phyloP scores from a whole-genome alignment of 2,329 filamentous ascomycete species.

The Biscogniauxia mediterranea region DNA sequence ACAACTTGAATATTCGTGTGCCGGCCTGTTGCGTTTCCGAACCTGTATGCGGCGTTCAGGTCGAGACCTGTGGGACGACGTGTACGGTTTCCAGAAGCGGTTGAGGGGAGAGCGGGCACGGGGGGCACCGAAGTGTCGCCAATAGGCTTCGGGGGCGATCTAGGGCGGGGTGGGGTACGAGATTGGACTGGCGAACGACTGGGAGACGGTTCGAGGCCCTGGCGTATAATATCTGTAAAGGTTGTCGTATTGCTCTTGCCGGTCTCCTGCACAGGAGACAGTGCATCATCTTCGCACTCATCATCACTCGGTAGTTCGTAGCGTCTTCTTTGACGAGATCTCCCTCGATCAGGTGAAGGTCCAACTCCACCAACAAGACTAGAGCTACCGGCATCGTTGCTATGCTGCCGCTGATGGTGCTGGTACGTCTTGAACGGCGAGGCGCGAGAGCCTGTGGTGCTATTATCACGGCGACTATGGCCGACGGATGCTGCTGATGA shows the following conservation, averaged over 20 bases:
- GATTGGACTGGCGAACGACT: conserved; percentile 1
- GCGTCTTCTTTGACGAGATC: not conserved
- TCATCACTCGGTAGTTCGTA: not conserved
- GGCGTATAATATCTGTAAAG: conserved; percentile 9
- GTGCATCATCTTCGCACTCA: not conserved
- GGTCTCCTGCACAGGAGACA: not conserved
- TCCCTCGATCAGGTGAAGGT: not conserved
- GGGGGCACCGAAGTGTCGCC: not conserved
- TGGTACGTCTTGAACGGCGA: not conserved
- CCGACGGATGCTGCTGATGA: not conserved
- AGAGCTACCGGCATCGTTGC: not conserved
- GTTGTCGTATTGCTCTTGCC: conserved; percentile 1
- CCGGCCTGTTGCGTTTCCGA: conserved; percentile 2
- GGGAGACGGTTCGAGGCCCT: not conserved
- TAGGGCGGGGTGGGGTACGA: conserved; percentile 9
- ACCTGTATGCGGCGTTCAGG: conserved; percentile 14
- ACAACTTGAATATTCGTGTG: conserved; percentile 14
- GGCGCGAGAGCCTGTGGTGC: not conserved
- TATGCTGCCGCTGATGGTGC: not conserved
- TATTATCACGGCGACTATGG: not conserved
- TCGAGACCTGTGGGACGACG: conserved; percentile 20
- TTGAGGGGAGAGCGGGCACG: not conserved
- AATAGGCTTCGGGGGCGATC: conserved; percentile 12
- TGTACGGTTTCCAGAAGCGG: conserved; percentile 1
- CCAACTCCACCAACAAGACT: not conserved